Percentiles rank a stretch among this genome's conserved stretches.
These are phyloP conservation scores for Aspergillus sp. DNA, from an alignment of 2,329 filamentous ascomycete genomes.

Conservation along the genomic window DNA sequence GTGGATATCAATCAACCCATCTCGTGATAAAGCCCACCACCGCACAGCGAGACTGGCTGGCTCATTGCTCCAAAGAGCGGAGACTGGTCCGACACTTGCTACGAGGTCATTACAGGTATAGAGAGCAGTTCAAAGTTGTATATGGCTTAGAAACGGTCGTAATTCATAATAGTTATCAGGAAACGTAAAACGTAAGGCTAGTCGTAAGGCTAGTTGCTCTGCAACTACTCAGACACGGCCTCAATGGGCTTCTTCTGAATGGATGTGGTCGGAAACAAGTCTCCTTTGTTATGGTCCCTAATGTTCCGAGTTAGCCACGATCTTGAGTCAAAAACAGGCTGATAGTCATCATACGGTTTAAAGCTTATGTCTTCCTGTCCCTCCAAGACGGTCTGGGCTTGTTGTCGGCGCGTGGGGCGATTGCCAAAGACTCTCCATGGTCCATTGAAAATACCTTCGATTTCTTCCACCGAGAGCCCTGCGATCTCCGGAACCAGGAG, in stretches of 20 bases:
- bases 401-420: neutral
- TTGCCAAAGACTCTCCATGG: slow-evolving; percentile 5
- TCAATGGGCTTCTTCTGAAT: neutral
- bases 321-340: neutral
- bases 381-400: neutral
- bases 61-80: no score
- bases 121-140: neutral
- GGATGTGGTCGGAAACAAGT: neutral
- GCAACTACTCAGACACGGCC: neutral
- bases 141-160: neutral
- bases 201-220: neutral
- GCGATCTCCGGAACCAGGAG: slow-evolving; percentile 34
- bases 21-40: no score
- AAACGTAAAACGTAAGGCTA: neutral
- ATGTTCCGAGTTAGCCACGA: neutral
- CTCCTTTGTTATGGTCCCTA: neutral
- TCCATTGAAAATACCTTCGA: slow-evolving; percentile 30
- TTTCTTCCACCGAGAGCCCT: slow-evolving; percentile 26
- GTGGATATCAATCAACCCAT: no score
- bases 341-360: neutral
- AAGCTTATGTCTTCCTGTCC: neutral
- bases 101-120: no score
- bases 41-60: no score
- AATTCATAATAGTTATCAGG: neutral
- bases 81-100: no score